These are phyloP conservation scores for Corchorus olitorius DNA, from an alignment of 345 rosid species.

Conservation along the genomic window DNA sequence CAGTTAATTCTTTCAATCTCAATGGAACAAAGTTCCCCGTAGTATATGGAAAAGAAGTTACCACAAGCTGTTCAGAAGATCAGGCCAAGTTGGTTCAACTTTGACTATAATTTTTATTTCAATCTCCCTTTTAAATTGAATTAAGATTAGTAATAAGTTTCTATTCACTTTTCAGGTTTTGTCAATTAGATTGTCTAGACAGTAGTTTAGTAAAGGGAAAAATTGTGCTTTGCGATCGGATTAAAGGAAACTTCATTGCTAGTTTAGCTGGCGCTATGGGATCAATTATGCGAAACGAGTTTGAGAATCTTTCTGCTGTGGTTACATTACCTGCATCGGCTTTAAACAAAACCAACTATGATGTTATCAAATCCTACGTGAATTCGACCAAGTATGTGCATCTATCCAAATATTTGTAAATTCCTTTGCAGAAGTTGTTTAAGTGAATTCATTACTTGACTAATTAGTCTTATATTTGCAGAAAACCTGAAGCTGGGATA, in stretches of 20 bases:
- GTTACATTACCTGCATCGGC: constrained; percentile 25
- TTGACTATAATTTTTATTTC: constrained; percentile 38
- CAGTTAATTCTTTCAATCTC: constrained; percentile 35
- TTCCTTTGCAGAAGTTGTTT: no score
- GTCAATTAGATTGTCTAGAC: background rate
- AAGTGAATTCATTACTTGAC: background rate
- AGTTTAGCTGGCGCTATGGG: constrained; percentile 38
- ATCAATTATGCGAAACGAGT: constrained; percentile 19
- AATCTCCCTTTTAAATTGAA: constrained; percentile 46
- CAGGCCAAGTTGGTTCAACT: constrained; percentile 22
- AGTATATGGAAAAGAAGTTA: constrained; percentile 36
- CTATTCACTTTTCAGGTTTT: background rate
- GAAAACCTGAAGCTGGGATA: constrained; percentile 20
- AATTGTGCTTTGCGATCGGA: background rate
- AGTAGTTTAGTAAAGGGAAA: background rate
- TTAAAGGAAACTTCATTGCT: background rate
- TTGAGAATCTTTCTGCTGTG: constrained; percentile 16
- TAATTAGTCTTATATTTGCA: background rate
- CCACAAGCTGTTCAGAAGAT: constrained; percentile 12
- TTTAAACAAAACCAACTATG: background rate
- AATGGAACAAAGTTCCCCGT: constrained; percentile 34
- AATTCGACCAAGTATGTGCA: constrained; percentile 30
- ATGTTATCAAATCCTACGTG: constrained; percentile 29
- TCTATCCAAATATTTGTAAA: no score
- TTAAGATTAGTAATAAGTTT: background rate